A percentile compares a stretch with the other conserved stretches of the same genome.
These are phyloP conservation scores for Exophiala lecanii-corni DNA, from an alignment of 2,329 filamentous ascomycete species.

Conservation along the genomic window DNA sequence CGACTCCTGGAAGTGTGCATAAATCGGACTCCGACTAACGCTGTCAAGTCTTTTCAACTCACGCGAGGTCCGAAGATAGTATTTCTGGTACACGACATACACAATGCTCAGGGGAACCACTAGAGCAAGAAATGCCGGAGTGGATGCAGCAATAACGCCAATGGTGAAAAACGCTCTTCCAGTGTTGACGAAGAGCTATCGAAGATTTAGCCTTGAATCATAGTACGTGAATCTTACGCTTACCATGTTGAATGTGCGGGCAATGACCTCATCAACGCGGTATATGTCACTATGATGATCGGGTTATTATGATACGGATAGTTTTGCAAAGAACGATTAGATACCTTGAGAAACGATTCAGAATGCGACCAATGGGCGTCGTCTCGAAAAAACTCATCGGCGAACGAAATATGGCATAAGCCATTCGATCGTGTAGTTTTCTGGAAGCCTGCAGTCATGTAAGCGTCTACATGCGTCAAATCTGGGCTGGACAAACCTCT, in stretches of 20 bases:
- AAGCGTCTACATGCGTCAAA: conserved; percentile 1
- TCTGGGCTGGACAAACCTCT: conserved; percentile 56
- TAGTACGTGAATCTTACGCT: too few relatives aligned
- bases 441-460: conserved; percentile 64
- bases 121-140: conserved; percentile 72
- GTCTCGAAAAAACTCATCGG: conserved; percentile 99
- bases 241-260: conserved; percentile 94
- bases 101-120: conserved; percentile 75
- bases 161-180: conserved; percentile 78
- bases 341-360: conserved; percentile 91
- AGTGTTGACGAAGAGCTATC: conserved; percentile 66
- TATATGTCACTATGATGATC: conserved; percentile 46
- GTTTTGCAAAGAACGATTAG: conserved; percentile 29
- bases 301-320: not conserved
- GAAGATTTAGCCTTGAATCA: too few relatives aligned
- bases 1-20: conserved; percentile 96
- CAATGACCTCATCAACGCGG: conserved; percentile 82
- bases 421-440: conserved; percentile 96
- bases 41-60: conserved; percentile 96
- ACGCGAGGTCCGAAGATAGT: conserved; percentile 92
- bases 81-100: conserved; percentile 92
- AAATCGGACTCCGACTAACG: conserved; percentile 91
- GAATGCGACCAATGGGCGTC: conserved; percentile 89
- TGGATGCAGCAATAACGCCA: conserved; percentile 74
- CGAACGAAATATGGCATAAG: conserved; percentile 91